phyloP scores from a whole-genome alignment of 768 basidiomycete genomes.

The Pisolithus marmoratus region DNA sequence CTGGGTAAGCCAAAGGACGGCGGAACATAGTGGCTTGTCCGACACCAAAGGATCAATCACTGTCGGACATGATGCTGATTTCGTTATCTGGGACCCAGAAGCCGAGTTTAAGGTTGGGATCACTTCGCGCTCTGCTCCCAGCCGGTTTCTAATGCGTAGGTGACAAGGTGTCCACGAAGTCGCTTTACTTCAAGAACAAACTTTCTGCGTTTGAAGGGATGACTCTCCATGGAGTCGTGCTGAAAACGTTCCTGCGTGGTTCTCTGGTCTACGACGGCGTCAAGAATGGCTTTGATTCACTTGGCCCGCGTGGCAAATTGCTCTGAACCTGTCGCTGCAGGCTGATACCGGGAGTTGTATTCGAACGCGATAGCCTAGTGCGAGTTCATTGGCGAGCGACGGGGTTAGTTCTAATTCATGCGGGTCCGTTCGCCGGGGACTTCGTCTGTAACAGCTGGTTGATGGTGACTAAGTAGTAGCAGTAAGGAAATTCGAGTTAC shows the following conservation, averaged over 20 bases:
- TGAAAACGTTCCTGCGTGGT: constrained; percentile 78
- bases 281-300: constrained; percentile 31
- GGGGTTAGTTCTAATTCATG: too few species aligned
- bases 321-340: constrained; percentile 18
- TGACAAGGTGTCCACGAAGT: constrained; percentile 63
- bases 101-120: constrained; percentile 36
- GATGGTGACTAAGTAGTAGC: too few species aligned
- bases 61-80: constrained; percentile 79
- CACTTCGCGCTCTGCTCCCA: not conserved
- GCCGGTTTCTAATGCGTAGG: constrained; percentile 4
- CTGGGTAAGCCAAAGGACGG: constrained; percentile 75
- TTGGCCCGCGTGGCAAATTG: constrained; percentile 33
- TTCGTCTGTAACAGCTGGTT: too few species aligned
- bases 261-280: constrained; percentile 51
- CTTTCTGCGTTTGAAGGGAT: constrained; percentile 84
- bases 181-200: constrained; percentile 89
- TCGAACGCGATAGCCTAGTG: not conserved
- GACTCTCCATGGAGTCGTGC: constrained; percentile 62
- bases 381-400: too few species aligned
- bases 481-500: too few species aligned
- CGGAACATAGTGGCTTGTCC: constrained; percentile 72
- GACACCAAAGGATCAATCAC: constrained; percentile 65
- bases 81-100: constrained; percentile 76
- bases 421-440: too few species aligned
- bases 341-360: not conserved